Base-by-base conservation (phyloP, 805 yeast genomes). In the Teunomyces tritomae region DNA sequence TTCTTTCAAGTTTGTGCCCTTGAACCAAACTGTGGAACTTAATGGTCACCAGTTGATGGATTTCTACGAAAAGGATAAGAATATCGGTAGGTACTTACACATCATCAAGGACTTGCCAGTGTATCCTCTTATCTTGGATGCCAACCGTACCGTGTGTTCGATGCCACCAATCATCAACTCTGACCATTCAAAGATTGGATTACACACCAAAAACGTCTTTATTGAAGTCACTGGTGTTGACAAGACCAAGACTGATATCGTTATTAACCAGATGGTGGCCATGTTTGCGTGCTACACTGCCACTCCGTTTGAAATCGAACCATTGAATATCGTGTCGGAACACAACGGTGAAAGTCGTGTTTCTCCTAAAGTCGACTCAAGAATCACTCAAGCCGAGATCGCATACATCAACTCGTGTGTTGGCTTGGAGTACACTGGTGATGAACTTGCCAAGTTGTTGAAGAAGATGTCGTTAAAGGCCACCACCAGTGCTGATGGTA, bases 91-190 rank as follows among this genome's bases (percentile, higher is more conserved):
- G 67, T 94, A 80, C 70, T 80, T 92, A 58, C 96, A 85, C 63
- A 87, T 94, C 59, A 89, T 94, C 65, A 84, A 81, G 62, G 88
- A 88, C 66, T 84, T 90, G 28, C 95, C 96, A 24, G 94, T 87
- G 44, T 89, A 80, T 68, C 99, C 99, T 24, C 89, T 91, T 32
- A 87, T 92, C 58, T 77, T 84, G 58, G 99, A 94, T 69, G 68
- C 84, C 49, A 76, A 82, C 36, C 79, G 84, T 59, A 77, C 79
- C 7, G 94, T 94, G 45, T 85, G 95, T 60, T 91, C 98, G 5
- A 71, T 94, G 76, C 99, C 99, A 44, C 99, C 99, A 54, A 86
- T 94, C 63, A 95, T 94, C 74, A 94, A 94, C 74, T 86, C 96
- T 33, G 85, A 94, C 62, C 87, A 79, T 64, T 85, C 96, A 44